phyloP scores from a whole-genome alignment of 306 rosid species.

The Luffa acutangula region DNA sequence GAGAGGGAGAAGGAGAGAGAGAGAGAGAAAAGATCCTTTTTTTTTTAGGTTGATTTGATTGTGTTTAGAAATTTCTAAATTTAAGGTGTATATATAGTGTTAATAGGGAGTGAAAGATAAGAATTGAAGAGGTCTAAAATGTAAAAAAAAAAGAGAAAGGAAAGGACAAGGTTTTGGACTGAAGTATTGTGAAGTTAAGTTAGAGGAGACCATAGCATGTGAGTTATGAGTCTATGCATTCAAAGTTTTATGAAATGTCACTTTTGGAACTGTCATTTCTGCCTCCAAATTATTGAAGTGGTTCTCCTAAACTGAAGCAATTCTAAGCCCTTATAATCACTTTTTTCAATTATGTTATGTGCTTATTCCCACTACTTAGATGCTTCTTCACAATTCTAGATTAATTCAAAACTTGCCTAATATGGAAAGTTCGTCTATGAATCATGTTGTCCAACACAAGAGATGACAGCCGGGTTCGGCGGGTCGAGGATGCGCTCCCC shows the following conservation, averaged over 20 bases:
- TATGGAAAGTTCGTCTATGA: background rate
- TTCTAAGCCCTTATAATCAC: background rate
- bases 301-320: background rate
- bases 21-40: background rate
- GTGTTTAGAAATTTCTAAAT: background rate
- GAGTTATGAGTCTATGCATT: slow-evolving; percentile 22
- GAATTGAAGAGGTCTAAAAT: slow-evolving; percentile 12
- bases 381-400: background rate
- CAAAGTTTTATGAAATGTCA: slow-evolving; percentile 36
- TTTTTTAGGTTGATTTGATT: background rate
- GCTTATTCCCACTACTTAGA: background rate
- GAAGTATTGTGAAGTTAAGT: slow-evolving; percentile 3
- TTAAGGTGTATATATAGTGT: slow-evolving; percentile 13
- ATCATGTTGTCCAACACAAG: background rate
- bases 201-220: slow-evolving; percentile 52
- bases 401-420: background rate
- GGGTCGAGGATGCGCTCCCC: background rate
- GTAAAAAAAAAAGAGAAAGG: background rate
- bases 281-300: slow-evolving; percentile 15
- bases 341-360: background rate
- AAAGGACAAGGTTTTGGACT: slow-evolving; percentile 3
- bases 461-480: background rate
- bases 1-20: background rate
- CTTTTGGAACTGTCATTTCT: slow-evolving; percentile 27
- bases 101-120: slow-evolving; percentile 6